These are phyloP conservation scores for Botrytis paeoniae DNA, from an alignment of 2,329 filamentous ascomycete genomes.

Conservation along the genomic window DNA sequence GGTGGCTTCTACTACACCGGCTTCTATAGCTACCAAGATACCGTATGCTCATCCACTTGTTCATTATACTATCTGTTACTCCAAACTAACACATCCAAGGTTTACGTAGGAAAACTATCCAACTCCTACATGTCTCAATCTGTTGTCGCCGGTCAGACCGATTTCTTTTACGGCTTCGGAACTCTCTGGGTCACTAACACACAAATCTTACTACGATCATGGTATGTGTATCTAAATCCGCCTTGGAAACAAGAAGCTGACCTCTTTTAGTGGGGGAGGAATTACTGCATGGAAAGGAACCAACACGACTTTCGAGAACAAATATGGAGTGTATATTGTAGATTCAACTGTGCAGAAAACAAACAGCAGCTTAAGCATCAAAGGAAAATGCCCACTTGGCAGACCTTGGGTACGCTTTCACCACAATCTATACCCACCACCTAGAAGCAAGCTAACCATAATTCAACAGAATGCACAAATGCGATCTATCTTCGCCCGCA, in stretches of 20 bases:
- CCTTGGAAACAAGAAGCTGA: not conserved
- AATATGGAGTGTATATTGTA: slow-evolving; percentile 64
- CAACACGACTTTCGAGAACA: slow-evolving; percentile 64
- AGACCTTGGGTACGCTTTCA: slow-evolving; percentile 44
- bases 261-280: slow-evolving; percentile 45
- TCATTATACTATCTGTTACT: not conserved
- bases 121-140: slow-evolving; percentile 62
- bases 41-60: slow-evolving; percentile 41
- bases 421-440: not conserved
- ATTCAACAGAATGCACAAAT: slow-evolving; percentile 44
- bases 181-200: slow-evolving; percentile 59
- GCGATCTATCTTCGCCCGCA: slow-evolving; percentile 50
- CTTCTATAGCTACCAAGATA: slow-evolving; percentile 67
- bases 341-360: slow-evolving; percentile 52
- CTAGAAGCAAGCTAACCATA: not conserved
- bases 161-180: slow-evolving; percentile 62
- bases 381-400: slow-evolving; percentile 50
- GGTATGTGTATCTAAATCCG: slow-evolving; percentile 32
- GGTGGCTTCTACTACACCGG: slow-evolving; percentile 65
- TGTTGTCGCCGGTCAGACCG: slow-evolving; percentile 62
- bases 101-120: slow-evolving; percentile 64
- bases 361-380: slow-evolving; percentile 45
- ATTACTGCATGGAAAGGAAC: slow-evolving; percentile 68
- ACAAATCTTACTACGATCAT: slow-evolving; percentile 53
- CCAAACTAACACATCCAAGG: slow-evolving; percentile 35